Percentiles rank a stretch among this genome's conserved stretches.
These are phyloP conservation scores for Onygenales sp. DNA, from an alignment of 2,329 filamentous ascomycete genomes.

Conservation along the genomic window DNA sequence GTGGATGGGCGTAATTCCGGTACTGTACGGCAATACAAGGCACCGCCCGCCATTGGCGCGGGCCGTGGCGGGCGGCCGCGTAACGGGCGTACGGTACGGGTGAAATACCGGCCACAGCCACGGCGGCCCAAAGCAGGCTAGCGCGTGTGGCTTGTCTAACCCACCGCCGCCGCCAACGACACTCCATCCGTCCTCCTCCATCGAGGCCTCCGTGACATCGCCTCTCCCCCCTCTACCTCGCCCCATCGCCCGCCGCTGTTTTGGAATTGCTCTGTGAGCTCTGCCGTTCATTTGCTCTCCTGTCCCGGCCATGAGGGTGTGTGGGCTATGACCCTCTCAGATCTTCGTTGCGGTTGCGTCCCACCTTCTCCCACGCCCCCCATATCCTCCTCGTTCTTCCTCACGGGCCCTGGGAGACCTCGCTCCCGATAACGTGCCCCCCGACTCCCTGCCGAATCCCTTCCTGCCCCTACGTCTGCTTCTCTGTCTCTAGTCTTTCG, in stretches of 20 bases:
- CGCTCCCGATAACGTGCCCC: neutral
- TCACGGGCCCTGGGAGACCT: neutral
- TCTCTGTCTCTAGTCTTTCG: neutral
- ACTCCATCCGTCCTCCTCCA: neutral
- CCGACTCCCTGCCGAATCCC: neutral
- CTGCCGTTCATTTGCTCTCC: slow-evolving; percentile 28
- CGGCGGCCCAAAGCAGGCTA: neutral
- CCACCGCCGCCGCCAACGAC: neutral
- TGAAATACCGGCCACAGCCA: neutral
- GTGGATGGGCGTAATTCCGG: neutral
- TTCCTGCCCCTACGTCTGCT: neutral
- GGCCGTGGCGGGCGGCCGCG: neutral
- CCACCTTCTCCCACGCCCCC: neutral
- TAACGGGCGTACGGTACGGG: neutral
- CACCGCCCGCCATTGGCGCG: neutral
- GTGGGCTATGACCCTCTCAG: slow-evolving; percentile 7
- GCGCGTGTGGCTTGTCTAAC: slow-evolving; percentile 1
- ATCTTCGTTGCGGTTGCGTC: slow-evolving; percentile 3
- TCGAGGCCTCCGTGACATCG: slow-evolving; percentile 1
- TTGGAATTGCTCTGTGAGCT: slow-evolving; percentile 12
- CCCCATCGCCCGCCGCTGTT: neutral
- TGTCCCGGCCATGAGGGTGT: slow-evolving; percentile 21
- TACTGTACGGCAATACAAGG: neutral
- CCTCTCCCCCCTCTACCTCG: neutral
- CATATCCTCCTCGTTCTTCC: neutral